Evolutionary conservation across 306 rosid species (phyloP).

Genomic region (Casuarina glauca): DNA sequence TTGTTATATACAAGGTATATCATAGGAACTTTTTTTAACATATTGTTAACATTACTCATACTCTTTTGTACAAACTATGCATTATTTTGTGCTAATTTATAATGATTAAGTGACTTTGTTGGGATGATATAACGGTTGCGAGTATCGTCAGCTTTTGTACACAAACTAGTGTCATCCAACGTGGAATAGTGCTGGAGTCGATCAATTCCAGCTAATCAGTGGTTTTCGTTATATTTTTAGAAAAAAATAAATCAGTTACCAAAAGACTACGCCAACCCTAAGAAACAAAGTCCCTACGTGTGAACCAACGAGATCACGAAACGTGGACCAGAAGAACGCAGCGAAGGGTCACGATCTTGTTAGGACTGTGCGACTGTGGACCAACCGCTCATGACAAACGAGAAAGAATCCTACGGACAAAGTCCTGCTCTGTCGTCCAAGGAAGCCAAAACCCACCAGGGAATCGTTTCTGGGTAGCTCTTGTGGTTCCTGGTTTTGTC

Average conservation of each 20-base stretch:
- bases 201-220: slow-evolving; percentile 9
- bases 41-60: too few species aligned
- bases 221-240: not conserved
- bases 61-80: not conserved
- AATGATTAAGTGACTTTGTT: not conserved
- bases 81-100: not conserved
- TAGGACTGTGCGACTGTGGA: too few species aligned
- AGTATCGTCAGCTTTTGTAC: too few species aligned
- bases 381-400: not conserved
- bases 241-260: not conserved
- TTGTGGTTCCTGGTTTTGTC: not conserved
- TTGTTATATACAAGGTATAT: too few species aligned
- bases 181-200: not conserved
- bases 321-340: not conserved
- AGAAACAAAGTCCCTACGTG: not conserved
- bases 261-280: not conserved
- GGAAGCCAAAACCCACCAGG: not conserved
- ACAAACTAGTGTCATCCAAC: too few species aligned
- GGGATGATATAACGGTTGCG: too few species aligned
- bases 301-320: not conserved
- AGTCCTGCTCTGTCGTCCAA: not conserved
- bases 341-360: slow-evolving; percentile 9
- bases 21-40: too few species aligned
- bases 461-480: not conserved
- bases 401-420: not conserved